phyloP scores from a whole-genome alignment of 192 early-diverging fungal genomes.

The Coemansia pectinata region DNA sequence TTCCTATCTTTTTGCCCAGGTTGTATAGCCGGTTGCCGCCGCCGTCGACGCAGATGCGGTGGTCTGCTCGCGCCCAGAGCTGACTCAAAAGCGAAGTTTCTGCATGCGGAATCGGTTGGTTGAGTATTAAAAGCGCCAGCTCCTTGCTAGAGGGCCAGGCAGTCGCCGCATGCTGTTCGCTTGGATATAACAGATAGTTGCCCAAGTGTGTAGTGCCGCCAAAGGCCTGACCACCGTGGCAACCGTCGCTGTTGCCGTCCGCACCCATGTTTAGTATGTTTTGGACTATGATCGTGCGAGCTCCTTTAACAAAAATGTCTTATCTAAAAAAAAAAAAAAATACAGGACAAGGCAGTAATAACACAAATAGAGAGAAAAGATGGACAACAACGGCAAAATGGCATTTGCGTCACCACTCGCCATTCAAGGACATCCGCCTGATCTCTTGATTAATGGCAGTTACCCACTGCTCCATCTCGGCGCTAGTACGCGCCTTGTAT shows the following conservation, averaged over 20 bases:
- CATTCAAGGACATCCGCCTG: constrained; percentile 40
- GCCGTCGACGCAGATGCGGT: constrained; percentile 82
- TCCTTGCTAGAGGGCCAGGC: constrained; percentile 20
- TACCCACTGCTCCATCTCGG: constrained; percentile 59
- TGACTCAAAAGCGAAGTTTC: constrained; percentile 28
- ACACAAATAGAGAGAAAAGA: not conserved
- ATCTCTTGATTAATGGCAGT: constrained; percentile 57
- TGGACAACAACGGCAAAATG: not conserved
- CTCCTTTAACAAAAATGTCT: not conserved
- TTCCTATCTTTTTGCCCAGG: constrained; percentile 49
- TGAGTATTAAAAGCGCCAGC: constrained; percentile 70
- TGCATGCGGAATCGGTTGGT: constrained; percentile 62
- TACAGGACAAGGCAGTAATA: not conserved
- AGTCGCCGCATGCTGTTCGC: not conserved
- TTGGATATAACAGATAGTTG: constrained; percentile 34
- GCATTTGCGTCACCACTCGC: constrained; percentile 26
- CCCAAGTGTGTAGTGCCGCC: constrained; percentile 13
- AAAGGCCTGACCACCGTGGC: not conserved
- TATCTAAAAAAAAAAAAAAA: not conserved
- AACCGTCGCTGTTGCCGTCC: not conserved
- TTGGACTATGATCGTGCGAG: not conserved
- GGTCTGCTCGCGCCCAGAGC: constrained; percentile 46
- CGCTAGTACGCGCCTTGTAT: constrained; percentile 46
- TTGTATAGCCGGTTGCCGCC: constrained; percentile 87
- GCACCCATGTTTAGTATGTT: not conserved